Conservation (phyloP, 2,329 filamentous ascomycete species). For the Penicillium sp. region DNA sequence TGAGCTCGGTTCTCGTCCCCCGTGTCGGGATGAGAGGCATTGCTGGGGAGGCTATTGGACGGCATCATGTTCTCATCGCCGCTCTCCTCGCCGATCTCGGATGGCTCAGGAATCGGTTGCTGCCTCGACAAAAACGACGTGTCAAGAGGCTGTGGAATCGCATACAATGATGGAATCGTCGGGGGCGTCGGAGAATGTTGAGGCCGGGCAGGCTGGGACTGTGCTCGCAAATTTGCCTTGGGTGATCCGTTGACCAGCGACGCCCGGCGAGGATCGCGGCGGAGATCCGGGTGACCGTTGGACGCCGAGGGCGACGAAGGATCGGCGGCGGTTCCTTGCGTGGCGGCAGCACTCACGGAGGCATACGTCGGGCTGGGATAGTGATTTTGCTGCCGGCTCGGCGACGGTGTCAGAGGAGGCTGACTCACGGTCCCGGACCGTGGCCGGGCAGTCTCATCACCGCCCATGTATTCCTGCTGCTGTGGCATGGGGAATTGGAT, state of each 20-base stretch:
- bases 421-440: conserved; percentile 36
- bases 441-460: conserved; percentile 33
- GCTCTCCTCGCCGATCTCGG: conserved; percentile 27
- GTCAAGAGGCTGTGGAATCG: conserved; percentile 27
- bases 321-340: conserved; percentile 39
- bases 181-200: conserved; percentile 31
- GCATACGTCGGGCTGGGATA: conserved; percentile 31
- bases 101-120: conserved; percentile 28
- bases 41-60: conserved; percentile 29
- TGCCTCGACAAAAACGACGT: conserved; percentile 26
- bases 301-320: conserved; percentile 42
- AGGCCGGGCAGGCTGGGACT: conserved; percentile 47
- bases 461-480: conserved; percentile 28
- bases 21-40: conserved; percentile 27
- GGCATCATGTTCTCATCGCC: conserved; percentile 29
- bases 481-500: conserved; percentile 37
- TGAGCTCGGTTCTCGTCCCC: conserved; percentile 35
- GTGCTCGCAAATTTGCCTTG: conserved; percentile 40
- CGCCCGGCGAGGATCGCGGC: conserved; percentile 41
- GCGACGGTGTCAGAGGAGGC: conserved; percentile 25
- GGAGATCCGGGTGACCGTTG: conserved; percentile 37
- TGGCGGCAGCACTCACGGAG: conserved; percentile 30
- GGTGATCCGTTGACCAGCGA: conserved; percentile 40
- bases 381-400: conserved; percentile 30
- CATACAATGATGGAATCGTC: conserved; percentile 29